Base-by-base conservation (phyloP, 345 rosid genomes). In the Arabidopsis suecica region DNA sequence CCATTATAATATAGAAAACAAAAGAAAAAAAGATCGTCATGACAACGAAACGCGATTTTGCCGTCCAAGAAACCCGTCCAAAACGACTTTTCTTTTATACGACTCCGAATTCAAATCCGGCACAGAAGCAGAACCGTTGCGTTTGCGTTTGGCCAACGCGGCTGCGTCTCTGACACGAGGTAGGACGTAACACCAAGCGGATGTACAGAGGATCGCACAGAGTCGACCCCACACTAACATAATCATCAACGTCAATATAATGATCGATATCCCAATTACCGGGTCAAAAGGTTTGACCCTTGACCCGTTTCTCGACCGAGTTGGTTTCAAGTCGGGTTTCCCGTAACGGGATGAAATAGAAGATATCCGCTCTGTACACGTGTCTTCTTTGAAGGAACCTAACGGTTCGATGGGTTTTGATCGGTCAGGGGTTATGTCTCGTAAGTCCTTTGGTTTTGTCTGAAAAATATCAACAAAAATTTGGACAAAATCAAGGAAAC, bases 21-120 rank as follows among this genome's bases (percentile, higher is more conserved):
- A 42, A n/a, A 2, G 14, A 37, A 38, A 28, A 25, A 6, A 5
- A 1, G 60, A 28, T 55, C 37, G 25, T 76, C 53, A 76, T 50
- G 34, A 76, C 23, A 9, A 16, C 5, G 53, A 16, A 33, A 74
- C 61, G 61, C 86, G 82, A 66, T 74, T 87, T 51, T 74, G 80
- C 63, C 97, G 87, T 28, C 86, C 83, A 10, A 90, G 91, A 75
- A 93, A 72, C 18, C 97, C 98, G 20, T 87, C 90, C 79, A 89
- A 54, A 58, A 89, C 85, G 81, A 91, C 93, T 73, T 70, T 88
- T 82, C 78, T 87, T 74, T 86, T 86, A 23, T 81, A 74, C 60
- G 84, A 88, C 66, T 79, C 79, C n/a, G 88, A 84, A 34, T 69
- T 66, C 65, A 88, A 74, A 73, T 81, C 81, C 61, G 42, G 47